phyloP scores from a whole-genome alignment of 1,284 basidiomycete species.

The Phellopilus nigrolimitatus region DNA sequence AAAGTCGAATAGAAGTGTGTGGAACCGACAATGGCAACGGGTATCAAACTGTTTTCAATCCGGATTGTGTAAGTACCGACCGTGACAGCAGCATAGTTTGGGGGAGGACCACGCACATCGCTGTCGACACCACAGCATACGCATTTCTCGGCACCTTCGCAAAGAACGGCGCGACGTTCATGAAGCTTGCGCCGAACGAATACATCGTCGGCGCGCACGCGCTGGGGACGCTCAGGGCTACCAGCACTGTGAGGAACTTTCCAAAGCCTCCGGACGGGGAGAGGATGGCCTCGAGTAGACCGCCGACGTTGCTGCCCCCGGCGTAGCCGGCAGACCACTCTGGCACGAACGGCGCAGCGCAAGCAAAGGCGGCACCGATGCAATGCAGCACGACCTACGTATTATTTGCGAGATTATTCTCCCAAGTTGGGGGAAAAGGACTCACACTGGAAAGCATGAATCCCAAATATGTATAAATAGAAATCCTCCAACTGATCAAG shows the following conservation, averaged over 20 bases:
- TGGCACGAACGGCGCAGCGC: constrained; percentile 51
- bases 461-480: constrained; percentile 62
- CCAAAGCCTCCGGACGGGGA: constrained; percentile 52
- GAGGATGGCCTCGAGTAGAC: constrained; percentile 54
- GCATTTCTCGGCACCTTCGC: constrained; percentile 66
- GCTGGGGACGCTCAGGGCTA: constrained; percentile 46
- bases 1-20: constrained; percentile 53
- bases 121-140: constrained; percentile 64
- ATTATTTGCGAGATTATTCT: constrained; percentile 11
- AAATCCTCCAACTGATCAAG: constrained; percentile 50
- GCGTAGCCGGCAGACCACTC: constrained; percentile 54
- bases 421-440: constrained; percentile 12
- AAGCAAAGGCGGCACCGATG: constrained; percentile 61
- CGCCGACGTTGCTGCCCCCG: constrained; percentile 46
- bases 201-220: constrained; percentile 73
- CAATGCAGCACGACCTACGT: constrained; percentile 52
- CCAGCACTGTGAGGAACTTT: constrained; percentile 44
- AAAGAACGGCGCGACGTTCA: constrained; percentile 57
- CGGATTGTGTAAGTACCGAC: not conserved
- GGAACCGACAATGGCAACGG: constrained; percentile 56
- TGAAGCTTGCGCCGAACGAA: constrained; percentile 68
- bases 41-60: constrained; percentile 53
- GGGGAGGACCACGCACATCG: constrained; percentile 51
- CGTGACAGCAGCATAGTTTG: constrained; percentile 18
- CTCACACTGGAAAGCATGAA: constrained; percentile 54